Evolutionary conservation across 805 yeast species (phyloP).

Genomic region (Wickerhamomyces tratensis): DNA sequence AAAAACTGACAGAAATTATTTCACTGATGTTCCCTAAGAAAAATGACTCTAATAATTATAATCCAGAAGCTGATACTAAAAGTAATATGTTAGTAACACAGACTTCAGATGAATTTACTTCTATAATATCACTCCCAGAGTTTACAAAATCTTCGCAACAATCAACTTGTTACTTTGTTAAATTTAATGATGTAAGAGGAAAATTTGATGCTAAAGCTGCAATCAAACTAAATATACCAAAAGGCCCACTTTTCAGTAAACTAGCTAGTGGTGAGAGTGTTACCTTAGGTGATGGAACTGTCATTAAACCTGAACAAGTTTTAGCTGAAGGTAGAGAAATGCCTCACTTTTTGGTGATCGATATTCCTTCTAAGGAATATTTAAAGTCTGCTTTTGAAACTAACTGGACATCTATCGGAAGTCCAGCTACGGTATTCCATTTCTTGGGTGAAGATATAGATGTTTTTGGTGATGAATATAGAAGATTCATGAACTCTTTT

Average conservation of each 20-base stretch:
- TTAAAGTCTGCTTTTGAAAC: constrained; percentile 23
- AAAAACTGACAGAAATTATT: too few species aligned
- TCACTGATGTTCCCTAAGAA: neutral
- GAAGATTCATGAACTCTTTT: constrained; percentile 43
- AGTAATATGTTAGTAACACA: neutral
- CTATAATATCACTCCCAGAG: neutral
- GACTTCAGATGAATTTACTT: neutral
- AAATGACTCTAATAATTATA: neutral
- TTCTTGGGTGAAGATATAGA: constrained; percentile 59
- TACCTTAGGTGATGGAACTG: constrained; percentile 45
- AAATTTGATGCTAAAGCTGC: constrained; percentile 65
- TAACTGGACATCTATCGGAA: constrained; percentile 18
- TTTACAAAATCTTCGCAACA: constrained; percentile 5
- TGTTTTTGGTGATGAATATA: constrained; percentile 32
- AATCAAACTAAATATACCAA: constrained; percentile 53
- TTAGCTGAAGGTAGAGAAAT: constrained; percentile 51
- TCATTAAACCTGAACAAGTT: constrained; percentile 62
- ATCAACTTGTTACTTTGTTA: constrained; percentile 61
- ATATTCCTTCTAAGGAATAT: constrained; percentile 52
- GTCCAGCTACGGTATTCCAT: constrained; percentile 57
- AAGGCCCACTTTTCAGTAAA: constrained; percentile 46
- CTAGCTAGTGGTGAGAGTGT: constrained; percentile 55
- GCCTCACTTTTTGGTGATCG: constrained; percentile 56
- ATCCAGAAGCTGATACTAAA: neutral
- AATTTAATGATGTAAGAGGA: constrained; percentile 64